Conservation (phyloP, 441 rosid genomes). For the Dalechampia spathulata region DNA sequence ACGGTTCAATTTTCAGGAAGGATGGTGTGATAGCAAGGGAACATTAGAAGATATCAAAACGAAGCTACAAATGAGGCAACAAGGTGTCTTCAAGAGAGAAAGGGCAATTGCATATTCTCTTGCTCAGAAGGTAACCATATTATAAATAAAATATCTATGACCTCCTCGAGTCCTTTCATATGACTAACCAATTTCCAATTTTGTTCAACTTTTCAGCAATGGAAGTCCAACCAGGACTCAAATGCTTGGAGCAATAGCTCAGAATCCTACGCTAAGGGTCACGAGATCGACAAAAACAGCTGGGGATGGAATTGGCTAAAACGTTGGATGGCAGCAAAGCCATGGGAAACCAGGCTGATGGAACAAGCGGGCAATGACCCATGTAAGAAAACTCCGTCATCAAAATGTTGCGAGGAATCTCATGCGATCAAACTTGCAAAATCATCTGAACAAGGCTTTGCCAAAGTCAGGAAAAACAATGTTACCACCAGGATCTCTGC, state of each 20-base stretch:
- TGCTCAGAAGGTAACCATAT: conserved; percentile 61
- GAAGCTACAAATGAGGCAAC: conserved; percentile 75
- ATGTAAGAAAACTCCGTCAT: conserved; percentile 33
- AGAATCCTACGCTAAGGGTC: conserved; percentile 32
- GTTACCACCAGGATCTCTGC: conserved; percentile 72
- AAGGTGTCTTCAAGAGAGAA: conserved; percentile 86
- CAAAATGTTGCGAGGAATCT: conserved; percentile 21
- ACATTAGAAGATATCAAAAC: conserved; percentile 65
- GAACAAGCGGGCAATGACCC: conserved; percentile 41
- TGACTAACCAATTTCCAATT: background rate
- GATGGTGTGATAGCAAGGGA: conserved; percentile 91
- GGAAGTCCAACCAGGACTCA: conserved; percentile 50
- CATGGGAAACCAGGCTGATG: conserved; percentile 87
- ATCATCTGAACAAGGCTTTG: conserved; percentile 39
- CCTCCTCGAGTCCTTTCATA: too few species aligned
- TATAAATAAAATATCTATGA: too few species aligned
- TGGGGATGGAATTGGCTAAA: conserved; percentile 99
- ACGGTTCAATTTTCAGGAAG: conserved; percentile 39
- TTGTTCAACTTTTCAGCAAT: conserved; percentile 38
- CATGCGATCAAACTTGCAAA: conserved; percentile 25
- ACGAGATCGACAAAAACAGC: conserved; percentile 66
- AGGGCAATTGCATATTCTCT: conserved; percentile 86
- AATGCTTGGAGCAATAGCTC: conserved; percentile 27
- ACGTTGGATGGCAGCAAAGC: conserved; percentile 95
- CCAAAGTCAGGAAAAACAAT: conserved; percentile 67